Evolutionary conservation across 257 asterid genomes (phyloP), one percentile per base, ranked within the genome.

Genomic region (Scutellaria baicalensis): DNA sequence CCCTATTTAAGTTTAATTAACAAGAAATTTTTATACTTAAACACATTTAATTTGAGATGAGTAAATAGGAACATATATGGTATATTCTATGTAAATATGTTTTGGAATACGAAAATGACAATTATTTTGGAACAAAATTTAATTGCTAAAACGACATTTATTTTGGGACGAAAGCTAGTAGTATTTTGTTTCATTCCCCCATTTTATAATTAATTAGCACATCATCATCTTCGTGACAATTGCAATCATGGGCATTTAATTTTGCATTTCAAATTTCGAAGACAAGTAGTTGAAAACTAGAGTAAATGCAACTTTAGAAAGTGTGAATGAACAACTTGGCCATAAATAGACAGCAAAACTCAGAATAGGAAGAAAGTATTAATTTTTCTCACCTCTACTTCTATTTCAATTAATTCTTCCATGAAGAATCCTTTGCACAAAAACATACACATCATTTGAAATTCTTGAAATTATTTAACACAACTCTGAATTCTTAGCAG

Each of bases 301-400:
- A 64, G 9, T 77, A 64, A 69, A 77, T 66, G 70, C 63, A 9
- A 33, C 49, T 21, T 74, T 33, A 65, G 66, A 59, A 66, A 65
- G 74, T n/a, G n/a, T n/a, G 71, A 44, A 50, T 65, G 10, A 45
- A 12, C 21, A 69, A 36, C 16, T 44, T 49, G 6, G 11, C 69
- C 62, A 70, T 13, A 62, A 60, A 35, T 36, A 47, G 14, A 60
- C 6, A 21, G 20, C 16, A 58, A 13, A 49, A 52, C 27, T 38
- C 27, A 51, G 57, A 52, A 48, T 40, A 16, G 39, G 33, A 27
- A 27, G 33, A 27, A 27, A 27, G 33, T 27, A 27, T 27, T 27
- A 2, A 27, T 3, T 27, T 1, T 1, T 27, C 4, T 27, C 33
- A 27, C 33, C 4, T 27, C 1, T 23, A 52, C 38, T 68, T 60